Conservation (phyloP, 805 yeast species). For the Saturnispora quitensis region DNA sequence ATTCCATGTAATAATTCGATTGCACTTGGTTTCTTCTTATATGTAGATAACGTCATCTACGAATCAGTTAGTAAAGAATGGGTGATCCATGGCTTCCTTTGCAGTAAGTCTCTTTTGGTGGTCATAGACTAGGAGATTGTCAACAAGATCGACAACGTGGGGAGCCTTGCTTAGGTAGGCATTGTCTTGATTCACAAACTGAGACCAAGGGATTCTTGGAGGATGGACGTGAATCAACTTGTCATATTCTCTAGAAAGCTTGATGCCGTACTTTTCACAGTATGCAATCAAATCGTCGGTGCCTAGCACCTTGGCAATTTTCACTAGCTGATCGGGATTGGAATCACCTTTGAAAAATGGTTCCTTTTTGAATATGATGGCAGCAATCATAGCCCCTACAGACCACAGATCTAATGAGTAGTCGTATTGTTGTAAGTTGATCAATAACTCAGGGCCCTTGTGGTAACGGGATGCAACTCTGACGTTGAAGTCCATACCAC, state of each 20-base stretch:
- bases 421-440: conserved; percentile 76
- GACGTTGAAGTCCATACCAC: conserved; percentile 82
- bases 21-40: background rate
- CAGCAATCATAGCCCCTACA: conserved; percentile 84
- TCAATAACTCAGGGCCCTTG: conserved; percentile 85
- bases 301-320: conserved; percentile 81
- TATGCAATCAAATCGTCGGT: conserved; percentile 65
- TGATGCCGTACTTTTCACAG: conserved; percentile 58
- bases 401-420: conserved; percentile 89
- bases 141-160: conserved; percentile 60
- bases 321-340: conserved; percentile 85
- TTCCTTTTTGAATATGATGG: conserved; percentile 79
- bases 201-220: conserved; percentile 57
- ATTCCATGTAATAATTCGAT: background rate
- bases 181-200: conserved; percentile 49
- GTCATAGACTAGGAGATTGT: conserved; percentile 67
- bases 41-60: background rate
- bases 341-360: conserved; percentile 91
- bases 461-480: conserved; percentile 88
- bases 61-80: conserved; percentile 20
- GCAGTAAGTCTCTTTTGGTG: conserved; percentile 87
- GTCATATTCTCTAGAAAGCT: conserved; percentile 71
- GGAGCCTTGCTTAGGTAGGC: conserved; percentile 41
- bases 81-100: conserved; percentile 74
- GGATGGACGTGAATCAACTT: conserved; percentile 52